A percentile compares a stretch with the other conserved stretches of the same genome.
These are phyloP conservation scores for Podospora sp. DNA, from an alignment of 495 filamentous ascomycete species.

Conservation along the genomic window DNA sequence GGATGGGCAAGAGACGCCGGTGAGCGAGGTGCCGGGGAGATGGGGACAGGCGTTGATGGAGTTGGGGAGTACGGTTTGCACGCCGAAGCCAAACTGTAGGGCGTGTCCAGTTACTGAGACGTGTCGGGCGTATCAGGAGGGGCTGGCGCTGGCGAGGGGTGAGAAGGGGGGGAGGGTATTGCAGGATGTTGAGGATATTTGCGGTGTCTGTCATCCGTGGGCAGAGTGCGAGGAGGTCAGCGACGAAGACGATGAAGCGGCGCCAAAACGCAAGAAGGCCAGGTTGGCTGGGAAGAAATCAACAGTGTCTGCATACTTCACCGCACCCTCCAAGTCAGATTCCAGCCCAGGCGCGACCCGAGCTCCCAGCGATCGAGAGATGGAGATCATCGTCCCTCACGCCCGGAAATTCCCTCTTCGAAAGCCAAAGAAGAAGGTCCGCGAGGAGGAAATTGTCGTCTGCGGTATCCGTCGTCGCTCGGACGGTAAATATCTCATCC, in stretches of 20 bases:
- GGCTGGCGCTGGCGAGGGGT: constrained; percentile 32
- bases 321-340: not conserved
- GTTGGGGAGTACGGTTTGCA: constrained; percentile 51
- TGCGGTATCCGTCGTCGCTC: constrained; percentile 41
- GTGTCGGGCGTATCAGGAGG: constrained; percentile 48
- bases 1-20: constrained; percentile 28
- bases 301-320: not conserved
- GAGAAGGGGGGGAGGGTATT: not conserved
- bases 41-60: constrained; percentile 56
- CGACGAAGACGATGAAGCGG: constrained; percentile 5
- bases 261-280: not conserved
- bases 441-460: constrained; percentile 48
- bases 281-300: not conserved
- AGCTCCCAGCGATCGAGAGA: not conserved
- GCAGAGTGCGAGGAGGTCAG: constrained; percentile 28
- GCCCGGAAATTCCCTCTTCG: constrained; percentile 47
- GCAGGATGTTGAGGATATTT: constrained; percentile 48
- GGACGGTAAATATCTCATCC: constrained; percentile 45
- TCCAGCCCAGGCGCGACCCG: not conserved
- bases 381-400: constrained; percentile 40
- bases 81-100: constrained; percentile 48
- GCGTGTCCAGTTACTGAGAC: constrained; percentile 45
- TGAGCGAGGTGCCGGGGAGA: constrained; percentile 43
- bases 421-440: constrained; percentile 44
- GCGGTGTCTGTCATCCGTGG: constrained; percentile 39